Evolutionary conservation across 371 early-diverging fungal genomes (phyloP), one percentile per base, ranked within the genome.

Genomic region (Lichtheimia hyalospora): DNA sequence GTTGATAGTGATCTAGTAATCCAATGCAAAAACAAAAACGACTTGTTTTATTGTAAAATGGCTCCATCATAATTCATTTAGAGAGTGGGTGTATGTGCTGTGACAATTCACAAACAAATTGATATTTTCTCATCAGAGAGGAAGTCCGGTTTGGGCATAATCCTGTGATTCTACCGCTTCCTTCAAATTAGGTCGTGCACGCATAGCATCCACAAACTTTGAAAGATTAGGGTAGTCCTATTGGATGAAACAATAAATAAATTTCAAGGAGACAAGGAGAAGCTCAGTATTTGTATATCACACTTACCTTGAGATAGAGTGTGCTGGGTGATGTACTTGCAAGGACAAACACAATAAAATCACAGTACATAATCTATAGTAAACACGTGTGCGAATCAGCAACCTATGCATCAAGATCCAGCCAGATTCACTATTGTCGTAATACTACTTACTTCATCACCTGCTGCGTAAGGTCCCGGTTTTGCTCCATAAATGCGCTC

Each of bases 381-480:
- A 12, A n/a, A 18, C n/a, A 50, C 28, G 12, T 7, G 44, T 25
- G 24, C 4, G 3, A 34, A n/a, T 24, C 3, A 43, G 15, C 5
- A 34, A 18, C 10, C 16, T 18, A 14, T 21, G 5, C 7, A 34
- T 14, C 16, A n/a, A 24, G 21, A 25, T 18, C 27, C 44, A 25
- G 40, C 8, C 1, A 25, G 28, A 3, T 28, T 20, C 44, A 13
- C 6, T 18, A 3, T 1, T 18, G 5, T n/a, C 14, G 48, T 3
- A 0, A 10, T 54, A 41, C 44, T 41, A 10, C 34, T 34, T 34
- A 63, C 63, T 46, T 63, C 63, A 6, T 34, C 13, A 23, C 63
- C 63, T 25, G 58, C 34, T 20, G 58, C 46, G 24, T 52, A 63
- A 5, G 63, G 63, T 20, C 63, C 63, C 21, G 53, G 48, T 18